phyloP scores from a whole-genome alignment of 805 yeast genomes.

The Metschnikowia gelsemii region DNA sequence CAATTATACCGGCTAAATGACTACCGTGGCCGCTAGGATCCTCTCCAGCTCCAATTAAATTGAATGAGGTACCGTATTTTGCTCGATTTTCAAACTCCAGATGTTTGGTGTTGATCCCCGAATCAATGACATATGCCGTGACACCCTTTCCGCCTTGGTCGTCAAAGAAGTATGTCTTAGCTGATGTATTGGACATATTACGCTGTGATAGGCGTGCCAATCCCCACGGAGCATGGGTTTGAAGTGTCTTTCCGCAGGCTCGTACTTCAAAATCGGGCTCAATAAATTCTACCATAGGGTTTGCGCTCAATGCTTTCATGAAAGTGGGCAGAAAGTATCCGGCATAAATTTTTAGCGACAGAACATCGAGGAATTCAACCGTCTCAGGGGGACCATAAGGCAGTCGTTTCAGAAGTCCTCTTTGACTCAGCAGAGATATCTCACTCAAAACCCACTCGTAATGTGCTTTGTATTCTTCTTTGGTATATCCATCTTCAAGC shows the following conservation, averaged over 20 bases:
- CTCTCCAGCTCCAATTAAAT: slow-evolving; percentile 60
- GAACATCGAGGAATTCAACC: slow-evolving; percentile 13
- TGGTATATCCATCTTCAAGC: slow-evolving; percentile 10
- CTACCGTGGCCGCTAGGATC: slow-evolving; percentile 96
- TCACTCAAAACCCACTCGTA: slow-evolving; percentile 13
- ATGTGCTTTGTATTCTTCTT: slow-evolving; percentile 11
- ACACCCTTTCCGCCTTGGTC: slow-evolving; percentile 78
- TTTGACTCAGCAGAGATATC: slow-evolving; percentile 15
- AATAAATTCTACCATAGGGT: slow-evolving; percentile 22
- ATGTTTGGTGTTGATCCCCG: slow-evolving; percentile 74
- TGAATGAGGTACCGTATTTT: slow-evolving; percentile 68
- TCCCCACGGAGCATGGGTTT: slow-evolving; percentile 92
- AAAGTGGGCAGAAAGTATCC: slow-evolving; percentile 22
- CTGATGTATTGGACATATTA: slow-evolving; percentile 23
- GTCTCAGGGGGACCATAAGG: slow-evolving; percentile 7
- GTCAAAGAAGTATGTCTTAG: slow-evolving; percentile 54
- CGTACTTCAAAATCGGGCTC: slow-evolving; percentile 23
- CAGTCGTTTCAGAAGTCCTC: slow-evolving; percentile 24
- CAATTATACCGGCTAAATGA: slow-evolving; percentile 93
- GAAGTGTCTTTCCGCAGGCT: slow-evolving; percentile 51
- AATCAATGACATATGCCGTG: slow-evolving; percentile 83
- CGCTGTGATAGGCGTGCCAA: slow-evolving; percentile 85
- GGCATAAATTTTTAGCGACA: slow-evolving; percentile 19
- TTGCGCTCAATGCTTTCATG: slow-evolving; percentile 13
- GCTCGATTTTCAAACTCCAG: slow-evolving; percentile 83